Percentiles rank a stretch among this genome's conserved stretches.
These are phyloP conservation scores for Fusarium sp. DNA, from an alignment of 2,329 filamentous ascomycete species.

Conservation along the genomic window DNA sequence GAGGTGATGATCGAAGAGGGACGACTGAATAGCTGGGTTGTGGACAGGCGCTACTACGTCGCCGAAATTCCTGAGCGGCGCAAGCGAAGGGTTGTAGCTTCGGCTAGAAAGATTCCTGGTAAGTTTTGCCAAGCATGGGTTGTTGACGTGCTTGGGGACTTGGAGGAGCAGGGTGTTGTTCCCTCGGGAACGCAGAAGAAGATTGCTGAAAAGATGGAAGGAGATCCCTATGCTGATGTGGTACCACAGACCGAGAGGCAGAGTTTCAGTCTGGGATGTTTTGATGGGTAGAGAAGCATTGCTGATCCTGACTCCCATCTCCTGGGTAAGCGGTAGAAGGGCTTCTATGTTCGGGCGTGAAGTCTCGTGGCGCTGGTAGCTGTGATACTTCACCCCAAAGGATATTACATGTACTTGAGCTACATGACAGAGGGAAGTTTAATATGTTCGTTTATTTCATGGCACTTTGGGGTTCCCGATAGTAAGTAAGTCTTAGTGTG, in stretches of 20 bases:
- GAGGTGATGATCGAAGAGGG: neutral
- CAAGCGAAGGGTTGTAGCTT: neutral
- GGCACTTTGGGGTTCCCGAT: neutral
- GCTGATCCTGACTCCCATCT: neutral
- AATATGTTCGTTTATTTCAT: neutral
- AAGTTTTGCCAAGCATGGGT: conserved; percentile 20
- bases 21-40: neutral
- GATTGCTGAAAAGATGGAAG: neutral
- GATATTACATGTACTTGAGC: neutral
- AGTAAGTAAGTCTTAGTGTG: neutral
- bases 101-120: neutral
- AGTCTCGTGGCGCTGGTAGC: neutral
- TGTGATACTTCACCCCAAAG: neutral
- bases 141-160: conserved; percentile 8
- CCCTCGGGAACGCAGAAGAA: neutral
- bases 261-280: neutral
- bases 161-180: conserved; percentile 11
- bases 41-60: neutral
- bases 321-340: neutral
- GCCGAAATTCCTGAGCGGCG: neutral
- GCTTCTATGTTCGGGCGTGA: neutral
- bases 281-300: conserved; percentile 4
- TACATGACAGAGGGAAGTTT: neutral
- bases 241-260: neutral
- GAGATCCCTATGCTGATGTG: neutral